Evolutionary conservation across 2,329 filamentous ascomycete species (phyloP), one percentile per base, ranked within the genome.

Genomic region (Fusarium pilosicola): DNA sequence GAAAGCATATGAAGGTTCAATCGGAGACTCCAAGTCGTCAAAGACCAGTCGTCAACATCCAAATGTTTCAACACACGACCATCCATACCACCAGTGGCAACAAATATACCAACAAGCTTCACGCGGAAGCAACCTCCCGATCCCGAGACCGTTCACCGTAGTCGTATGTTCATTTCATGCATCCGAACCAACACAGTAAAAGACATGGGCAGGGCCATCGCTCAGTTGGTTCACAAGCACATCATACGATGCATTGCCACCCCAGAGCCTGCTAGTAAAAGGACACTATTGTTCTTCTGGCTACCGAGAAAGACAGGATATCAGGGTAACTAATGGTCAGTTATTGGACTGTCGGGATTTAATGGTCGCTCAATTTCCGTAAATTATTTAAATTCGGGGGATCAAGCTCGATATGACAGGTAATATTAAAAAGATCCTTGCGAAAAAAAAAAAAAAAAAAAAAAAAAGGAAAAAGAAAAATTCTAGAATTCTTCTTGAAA

Each of bases 321-420:
- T 36, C 55, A 49, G 26, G 30, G 54, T 41, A n/a, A 0, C 2
- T n/a, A 28, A 26, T 28, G 51, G 24, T 48, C 41, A 49, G 11
- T 30, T 18, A 20, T 28, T 58, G 24, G n/a, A 18, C 51, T 18
- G 51, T 39, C 41, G 42, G 34, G 24, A 58, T 58, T 58, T 36
- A 51, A 49, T 12, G 6, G 55, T 49, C 24, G 24, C 20, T 58
- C 55, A 49, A 51, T 58, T 36, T 58, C 55, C 30, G 55, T 51
- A 36, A 26, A 18, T 48, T 32, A 48, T 18, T 15, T n/a, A 13
- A 48, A 12, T 51, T 58, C 44, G 44, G 56, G 9, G 44, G 30
- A 28, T 59, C 34, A 39, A 32, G 44, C 44, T 59, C 44, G 11
- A 59, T 59, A 52, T 59, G 56, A 59, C 56, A 59, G 32, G 56